A percentile compares a stretch with the other conserved stretches of the same genome.
Conservation (phyloP, 2,329 filamentous ascomycete species). For the Aspergillus udagawae region DNA sequence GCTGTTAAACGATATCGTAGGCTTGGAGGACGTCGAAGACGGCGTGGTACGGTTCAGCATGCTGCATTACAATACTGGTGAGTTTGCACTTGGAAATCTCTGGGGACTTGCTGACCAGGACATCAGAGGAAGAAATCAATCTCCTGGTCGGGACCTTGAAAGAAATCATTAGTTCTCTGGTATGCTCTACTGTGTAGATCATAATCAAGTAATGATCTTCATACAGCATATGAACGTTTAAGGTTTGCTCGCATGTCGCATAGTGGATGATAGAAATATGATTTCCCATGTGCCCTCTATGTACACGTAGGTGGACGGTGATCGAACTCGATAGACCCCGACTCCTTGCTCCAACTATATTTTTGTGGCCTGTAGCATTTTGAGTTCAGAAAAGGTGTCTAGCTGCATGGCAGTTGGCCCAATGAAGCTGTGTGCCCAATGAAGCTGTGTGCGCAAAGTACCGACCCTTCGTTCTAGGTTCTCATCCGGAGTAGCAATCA, state of each 20-base stretch:
- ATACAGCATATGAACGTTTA: not conserved
- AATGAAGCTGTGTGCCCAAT: not conserved
- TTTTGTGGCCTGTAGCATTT: not conserved
- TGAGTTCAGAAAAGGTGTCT: not conserved
- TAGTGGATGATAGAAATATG: not conserved
- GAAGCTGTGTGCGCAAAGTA: not conserved
- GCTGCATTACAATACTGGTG: conserved; percentile 68
- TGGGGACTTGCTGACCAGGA: not conserved
- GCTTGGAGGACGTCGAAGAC: conserved; percentile 53
- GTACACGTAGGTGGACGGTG: not conserved
- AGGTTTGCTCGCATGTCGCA: not conserved
- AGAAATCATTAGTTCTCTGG: conserved; percentile 2
- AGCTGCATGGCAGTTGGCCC: not conserved
- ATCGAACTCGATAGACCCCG: not conserved
- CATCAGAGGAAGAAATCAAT: conserved; percentile 14
- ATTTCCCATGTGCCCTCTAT: not conserved
- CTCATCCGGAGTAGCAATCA: not conserved
- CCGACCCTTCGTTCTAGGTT: not conserved
- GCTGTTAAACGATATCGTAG: conserved; percentile 56
- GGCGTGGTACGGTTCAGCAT: conserved; percentile 68
- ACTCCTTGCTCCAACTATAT: not conserved
- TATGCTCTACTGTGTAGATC: not conserved
- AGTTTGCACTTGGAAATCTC: conserved; percentile 26
- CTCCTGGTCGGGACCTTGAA: conserved; percentile 14
- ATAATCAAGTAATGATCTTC: not conserved